Evolutionary conservation across 1,139 yeast genomes (phyloP).

Genomic region (Hansenula sp.): DNA sequence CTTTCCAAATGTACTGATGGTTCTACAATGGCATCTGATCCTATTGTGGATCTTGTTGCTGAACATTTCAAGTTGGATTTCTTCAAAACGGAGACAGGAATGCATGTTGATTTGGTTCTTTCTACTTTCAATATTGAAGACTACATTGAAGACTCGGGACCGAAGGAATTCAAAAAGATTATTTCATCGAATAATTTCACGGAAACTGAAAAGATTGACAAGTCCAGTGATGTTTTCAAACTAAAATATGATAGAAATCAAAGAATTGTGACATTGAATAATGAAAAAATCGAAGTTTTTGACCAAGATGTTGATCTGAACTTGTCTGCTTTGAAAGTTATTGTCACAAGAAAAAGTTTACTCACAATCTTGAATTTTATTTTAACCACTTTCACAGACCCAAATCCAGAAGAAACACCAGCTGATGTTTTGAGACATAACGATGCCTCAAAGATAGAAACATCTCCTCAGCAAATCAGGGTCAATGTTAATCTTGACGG

Average conservation of each 20-base stretch:
- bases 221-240: conserved; percentile 50
- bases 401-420: conserved; percentile 63
- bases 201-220: conserved; percentile 27
- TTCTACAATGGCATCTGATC: conserved; percentile 57
- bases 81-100: conserved; percentile 52
- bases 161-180: conserved; percentile 63
- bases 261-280: conserved; percentile 57
- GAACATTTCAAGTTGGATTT: conserved; percentile 61
- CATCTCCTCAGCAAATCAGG: conserved; percentile 70
- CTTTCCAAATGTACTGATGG: conserved; percentile 67
- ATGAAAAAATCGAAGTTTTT: conserved; percentile 59
- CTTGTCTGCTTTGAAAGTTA: conserved; percentile 76
- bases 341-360: conserved; percentile 73
- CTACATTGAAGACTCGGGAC: conserved; percentile 61
- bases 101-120: conserved; percentile 64
- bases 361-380: conserved; percentile 77
- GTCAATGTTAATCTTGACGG: conserved; percentile 70
- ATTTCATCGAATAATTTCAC: conserved; percentile 61
- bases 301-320: conserved; percentile 77
- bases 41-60: conserved; percentile 69
- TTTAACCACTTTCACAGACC: conserved; percentile 84
- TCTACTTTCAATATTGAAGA: conserved; percentile 71
- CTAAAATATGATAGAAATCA: conserved; percentile 57
- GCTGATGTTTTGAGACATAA: conserved; percentile 69
- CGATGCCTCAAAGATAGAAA: conserved; percentile 46